Evolutionary conservation across 176 grass and related monocot genomes (phyloP).

Genomic region (Hordeum marinum): DNA sequence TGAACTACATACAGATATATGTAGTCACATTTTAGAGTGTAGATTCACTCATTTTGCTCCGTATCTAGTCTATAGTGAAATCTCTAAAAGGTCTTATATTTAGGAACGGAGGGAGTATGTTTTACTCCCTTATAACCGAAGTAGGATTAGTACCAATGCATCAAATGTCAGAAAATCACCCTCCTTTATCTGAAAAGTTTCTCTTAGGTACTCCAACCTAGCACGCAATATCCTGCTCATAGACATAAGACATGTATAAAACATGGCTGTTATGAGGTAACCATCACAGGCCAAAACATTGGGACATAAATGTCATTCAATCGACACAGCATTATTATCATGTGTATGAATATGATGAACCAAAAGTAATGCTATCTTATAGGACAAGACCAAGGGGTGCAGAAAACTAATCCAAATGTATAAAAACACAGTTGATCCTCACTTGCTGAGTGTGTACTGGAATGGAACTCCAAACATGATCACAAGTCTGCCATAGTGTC

Average conservation of each 20-base stretch:
- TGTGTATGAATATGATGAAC: not conserved
- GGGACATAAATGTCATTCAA: not conserved
- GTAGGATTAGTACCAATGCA: constrained; percentile 60
- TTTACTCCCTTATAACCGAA: not conserved
- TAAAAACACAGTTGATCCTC: constrained; percentile 10
- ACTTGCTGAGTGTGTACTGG: constrained; percentile 97
- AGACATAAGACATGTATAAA: not conserved
- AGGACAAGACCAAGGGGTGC: not conserved
- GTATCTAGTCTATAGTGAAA: too few relatives aligned
- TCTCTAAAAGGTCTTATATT: too few relatives aligned
- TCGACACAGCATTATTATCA: not conserved
- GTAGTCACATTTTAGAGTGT: too few relatives aligned
- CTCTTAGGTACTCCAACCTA: constrained; percentile 94
- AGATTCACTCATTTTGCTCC: too few relatives aligned
- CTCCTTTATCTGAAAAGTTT: constrained; percentile 98
- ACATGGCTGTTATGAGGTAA: not conserved
- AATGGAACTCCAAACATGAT: constrained; percentile 99
- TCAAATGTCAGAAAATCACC: constrained; percentile 96
- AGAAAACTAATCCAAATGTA: not conserved
- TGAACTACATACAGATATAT: too few relatives aligned
- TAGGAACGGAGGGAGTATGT: too few relatives aligned
- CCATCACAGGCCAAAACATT: not conserved
- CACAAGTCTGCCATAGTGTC: constrained; percentile 96
- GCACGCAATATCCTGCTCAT: constrained; percentile 82
- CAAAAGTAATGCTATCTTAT: not conserved